Conservation (phyloP, 148 eudicot genomes). For the Vaccinium vitisidaea region DNA sequence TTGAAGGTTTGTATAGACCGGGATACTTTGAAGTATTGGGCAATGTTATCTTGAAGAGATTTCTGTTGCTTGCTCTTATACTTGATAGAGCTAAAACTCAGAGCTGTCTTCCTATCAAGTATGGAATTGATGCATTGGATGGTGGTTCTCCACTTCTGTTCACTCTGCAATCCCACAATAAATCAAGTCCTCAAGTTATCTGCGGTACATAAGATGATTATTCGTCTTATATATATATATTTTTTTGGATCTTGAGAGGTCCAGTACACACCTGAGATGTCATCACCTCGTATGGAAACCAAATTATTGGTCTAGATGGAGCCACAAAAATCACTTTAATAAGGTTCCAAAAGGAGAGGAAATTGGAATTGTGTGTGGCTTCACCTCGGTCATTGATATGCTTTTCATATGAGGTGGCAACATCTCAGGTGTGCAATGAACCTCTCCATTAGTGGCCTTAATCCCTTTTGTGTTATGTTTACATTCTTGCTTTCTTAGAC, state of each 20-base stretch:
- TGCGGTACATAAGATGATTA: slow-evolving; percentile 39
- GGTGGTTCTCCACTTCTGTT: slow-evolving; percentile 95
- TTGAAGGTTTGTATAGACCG: slow-evolving; percentile 89
- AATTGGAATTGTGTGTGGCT: neutral
- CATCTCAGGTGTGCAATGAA: neutral
- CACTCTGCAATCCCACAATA: slow-evolving; percentile 52
- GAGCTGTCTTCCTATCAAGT: slow-evolving; percentile 72
- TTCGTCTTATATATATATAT: no score
- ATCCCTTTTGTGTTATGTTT: slow-evolving; percentile 12
- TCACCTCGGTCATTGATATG: neutral
- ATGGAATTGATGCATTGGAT: slow-evolving; percentile 96
- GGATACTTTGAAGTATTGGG: slow-evolving; percentile 88
- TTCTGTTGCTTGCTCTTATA: slow-evolving; percentile 78
- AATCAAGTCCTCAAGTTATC: slow-evolving; percentile 80
- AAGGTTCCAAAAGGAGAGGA: neutral
- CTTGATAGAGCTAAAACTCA: slow-evolving; percentile 84
- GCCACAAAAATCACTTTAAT: neutral
- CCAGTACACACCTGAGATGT: neutral
- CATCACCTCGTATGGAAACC: neutral
- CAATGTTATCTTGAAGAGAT: slow-evolving; percentile 75
- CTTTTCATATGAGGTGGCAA: neutral
- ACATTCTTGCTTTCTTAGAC: neutral
- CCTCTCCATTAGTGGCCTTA: neutral
- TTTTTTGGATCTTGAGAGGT: slow-evolving; percentile 10
- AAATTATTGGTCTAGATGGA: neutral